Conservation (phyloP, 2,329 filamentous ascomycete genomes). For the Pseudonectria foliicola region DNA sequence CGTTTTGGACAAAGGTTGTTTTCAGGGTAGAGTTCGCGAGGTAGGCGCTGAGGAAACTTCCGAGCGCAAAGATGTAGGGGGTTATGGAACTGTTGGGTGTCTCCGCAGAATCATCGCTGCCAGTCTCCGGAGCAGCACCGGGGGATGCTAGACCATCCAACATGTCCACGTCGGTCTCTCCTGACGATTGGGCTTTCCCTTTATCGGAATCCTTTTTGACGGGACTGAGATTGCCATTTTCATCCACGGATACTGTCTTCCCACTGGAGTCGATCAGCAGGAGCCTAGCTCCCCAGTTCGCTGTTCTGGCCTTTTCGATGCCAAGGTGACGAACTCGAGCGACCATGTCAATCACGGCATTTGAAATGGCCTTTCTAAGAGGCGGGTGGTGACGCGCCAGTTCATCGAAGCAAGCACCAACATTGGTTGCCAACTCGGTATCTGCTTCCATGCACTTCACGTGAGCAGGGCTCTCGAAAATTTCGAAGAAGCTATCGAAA, state of each 20-base stretch:
- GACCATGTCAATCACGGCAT: constrained; percentile 84
- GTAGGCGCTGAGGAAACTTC: constrained; percentile 69
- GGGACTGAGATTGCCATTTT: constrained; percentile 36
- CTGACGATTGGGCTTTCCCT: constrained; percentile 31
- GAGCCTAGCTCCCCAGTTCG: constrained; percentile 73
- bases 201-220: constrained; percentile 25
- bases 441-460: constrained; percentile 78
- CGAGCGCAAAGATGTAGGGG: constrained; percentile 67
- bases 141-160: constrained; percentile 37
- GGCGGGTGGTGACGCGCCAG: constrained; percentile 87
- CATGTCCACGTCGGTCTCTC: constrained; percentile 58
- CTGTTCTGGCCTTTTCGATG: constrained; percentile 57
- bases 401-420: constrained; percentile 88
- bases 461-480: constrained; percentile 91
- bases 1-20: constrained; percentile 64
- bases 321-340: constrained; percentile 71
- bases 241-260: constrained; percentile 44
- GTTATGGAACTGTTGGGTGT: constrained; percentile 38
- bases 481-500: constrained; percentile 81
- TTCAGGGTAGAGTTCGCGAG: constrained; percentile 69
- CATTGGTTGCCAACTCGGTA: constrained; percentile 56
- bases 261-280: constrained; percentile 55
- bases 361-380: constrained; percentile 71
- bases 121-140: constrained; percentile 8
- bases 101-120: constrained; percentile 13